Evolutionary conservation across 78 protist species (phyloP).

Genomic region (Creolimax fragrantissima): DNA sequence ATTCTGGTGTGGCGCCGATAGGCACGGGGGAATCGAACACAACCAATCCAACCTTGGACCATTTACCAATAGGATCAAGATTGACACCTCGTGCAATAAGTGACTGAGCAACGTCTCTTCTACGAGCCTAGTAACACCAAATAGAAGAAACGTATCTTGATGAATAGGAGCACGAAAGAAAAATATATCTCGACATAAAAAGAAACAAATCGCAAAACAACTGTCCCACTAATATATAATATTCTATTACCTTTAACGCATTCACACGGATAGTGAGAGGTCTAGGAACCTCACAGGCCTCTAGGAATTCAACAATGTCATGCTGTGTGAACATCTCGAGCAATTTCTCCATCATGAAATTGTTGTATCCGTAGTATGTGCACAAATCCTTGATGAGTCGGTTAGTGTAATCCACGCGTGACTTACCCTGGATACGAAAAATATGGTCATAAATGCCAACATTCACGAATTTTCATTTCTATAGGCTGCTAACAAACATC

Average conservation of each 20-base stretch:
- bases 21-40: constrained; percentile 86
- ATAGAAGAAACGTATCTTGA: too few relatives aligned
- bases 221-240: neutral
- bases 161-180: neutral
- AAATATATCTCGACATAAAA: too few relatives aligned
- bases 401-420: constrained; percentile 69
- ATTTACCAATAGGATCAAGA: constrained; percentile 65
- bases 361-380: constrained; percentile 65
- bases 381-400: constrained; percentile 64
- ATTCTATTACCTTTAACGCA: constrained; percentile 85
- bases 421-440: neutral
- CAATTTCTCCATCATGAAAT: constrained; percentile 55
- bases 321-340: constrained; percentile 63
- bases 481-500: neutral
- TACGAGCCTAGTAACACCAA: neutral
- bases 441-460: neutral
- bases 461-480: neutral
- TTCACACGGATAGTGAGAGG: constrained; percentile 95
- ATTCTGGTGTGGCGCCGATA: constrained; percentile 47
- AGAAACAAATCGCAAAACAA: too few relatives aligned
- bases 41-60: constrained; percentile 88
- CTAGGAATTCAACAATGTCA: constrained; percentile 67
- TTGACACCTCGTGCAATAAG: constrained; percentile 70
- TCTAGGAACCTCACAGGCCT: constrained; percentile 86
- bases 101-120: constrained; percentile 2